Base-by-base conservation (phyloP, 495 filamentous ascomycete species). In the Ramalina intermedia region DNA sequence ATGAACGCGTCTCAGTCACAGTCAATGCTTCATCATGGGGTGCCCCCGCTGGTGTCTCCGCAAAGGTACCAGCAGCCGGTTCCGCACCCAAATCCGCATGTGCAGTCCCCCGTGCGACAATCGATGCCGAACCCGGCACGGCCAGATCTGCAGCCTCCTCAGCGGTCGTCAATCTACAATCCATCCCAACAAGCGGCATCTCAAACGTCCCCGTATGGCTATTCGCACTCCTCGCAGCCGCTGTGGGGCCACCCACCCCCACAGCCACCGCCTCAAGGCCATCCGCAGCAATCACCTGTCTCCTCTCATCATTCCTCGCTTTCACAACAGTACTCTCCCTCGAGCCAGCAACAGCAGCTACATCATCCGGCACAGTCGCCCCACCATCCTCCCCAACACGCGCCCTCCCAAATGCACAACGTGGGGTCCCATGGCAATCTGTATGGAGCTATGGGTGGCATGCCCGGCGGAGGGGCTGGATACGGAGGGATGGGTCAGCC, bases 361-460 rank as follows among this genome's bases (percentile, higher is more conserved):
- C 64, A 65, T 43, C 72, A 70, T 43, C 65, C 66, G 5, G 67
- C 69, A 2, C 56, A 51, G 40, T 55, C 53, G 9, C 48, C 53
- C 18, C 55, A 49, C 53, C 53, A 57, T 6, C 75, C 67, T 52
- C 72, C 71, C 36, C 68, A 66, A n/a, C 72, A 72, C 57, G 68
- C 71, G 52, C 61, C 61, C 11, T 71, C 62, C 48, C 68, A 69
- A 45, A 67, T 78, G 55, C 72, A 72, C 43, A 65, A 75, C 66
- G 53, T 37, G 79, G 81, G 60, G 74, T 81, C 59, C 74, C 74
- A 44, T 65, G 68, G 66, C 46, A 69, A 64, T 50, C 66, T 79
- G 61, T 80, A 80, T 49, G 65, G 74, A 20, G 68, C 71, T 4
- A 80, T 83, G 72, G 76, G 73, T 41, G 68, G 71, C 36, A 69